A percentile compares a stretch with the other conserved stretches of the same genome.
Evolutionary conservation across 805 yeast genomes (phyloP).

Genomic region (Scheffersomyces amazonensis): DNA sequence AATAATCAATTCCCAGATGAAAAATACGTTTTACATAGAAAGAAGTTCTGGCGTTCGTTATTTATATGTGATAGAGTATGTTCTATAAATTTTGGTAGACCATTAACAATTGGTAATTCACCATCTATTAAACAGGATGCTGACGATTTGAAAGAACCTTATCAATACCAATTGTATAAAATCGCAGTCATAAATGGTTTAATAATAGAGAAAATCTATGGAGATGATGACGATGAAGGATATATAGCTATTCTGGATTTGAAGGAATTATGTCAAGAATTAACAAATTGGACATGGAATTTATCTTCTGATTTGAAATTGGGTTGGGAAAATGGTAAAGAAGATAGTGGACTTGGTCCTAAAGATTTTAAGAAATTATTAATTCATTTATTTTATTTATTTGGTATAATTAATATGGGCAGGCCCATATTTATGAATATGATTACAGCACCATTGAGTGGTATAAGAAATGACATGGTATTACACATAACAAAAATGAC

Average conservation of each 20-base stretch:
- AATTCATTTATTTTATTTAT: not conserved
- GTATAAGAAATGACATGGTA: not conserved
- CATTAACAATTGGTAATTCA: constrained; percentile 21
- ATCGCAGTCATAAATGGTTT: not conserved
- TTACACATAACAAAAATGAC: not conserved
- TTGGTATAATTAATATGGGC: not conserved
- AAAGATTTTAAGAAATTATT: not conserved
- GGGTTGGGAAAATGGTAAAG: not conserved
- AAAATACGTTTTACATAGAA: constrained; percentile 22
- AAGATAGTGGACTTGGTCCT: not conserved
- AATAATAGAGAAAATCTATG: not conserved
- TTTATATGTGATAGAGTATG: constrained; percentile 32
- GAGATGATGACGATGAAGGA: constrained; percentile 9
- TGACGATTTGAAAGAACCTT: constrained; percentile 24
- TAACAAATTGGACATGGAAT: not conserved
- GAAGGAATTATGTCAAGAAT: not conserved
- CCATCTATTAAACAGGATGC: constrained; percentile 17
- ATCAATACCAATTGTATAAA: constrained; percentile 1
- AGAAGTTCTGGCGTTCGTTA: constrained; percentile 30
- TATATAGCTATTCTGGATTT: constrained; percentile 14
- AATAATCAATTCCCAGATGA: constrained; percentile 30
- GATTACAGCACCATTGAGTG: not conserved
- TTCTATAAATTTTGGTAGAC: constrained; percentile 33
- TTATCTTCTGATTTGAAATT: not conserved
- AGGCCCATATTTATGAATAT: not conserved